Evolutionary conservation across 2,329 filamentous ascomycete genomes (phyloP).

Genomic region (Aschersonia sp.): DNA sequence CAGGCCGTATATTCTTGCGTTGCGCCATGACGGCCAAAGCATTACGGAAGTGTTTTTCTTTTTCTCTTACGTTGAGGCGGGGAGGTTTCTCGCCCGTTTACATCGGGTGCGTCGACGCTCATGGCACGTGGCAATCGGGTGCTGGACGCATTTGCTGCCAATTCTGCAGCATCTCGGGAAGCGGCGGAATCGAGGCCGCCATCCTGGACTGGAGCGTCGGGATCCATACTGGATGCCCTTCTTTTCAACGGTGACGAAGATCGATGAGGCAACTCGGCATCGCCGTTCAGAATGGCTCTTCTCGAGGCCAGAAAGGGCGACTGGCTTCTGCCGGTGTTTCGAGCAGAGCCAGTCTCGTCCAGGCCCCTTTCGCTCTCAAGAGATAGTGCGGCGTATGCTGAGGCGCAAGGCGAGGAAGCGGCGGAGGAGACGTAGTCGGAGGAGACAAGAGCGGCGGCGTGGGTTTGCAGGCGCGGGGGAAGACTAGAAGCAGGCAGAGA

Average conservation of each 20-base stretch:
- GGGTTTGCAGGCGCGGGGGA: constrained; percentile 1
- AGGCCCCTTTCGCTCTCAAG: constrained; percentile 39
- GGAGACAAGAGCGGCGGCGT: constrained; percentile 21
- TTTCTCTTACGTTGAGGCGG: constrained; percentile 2
- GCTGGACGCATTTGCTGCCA: constrained; percentile 4
- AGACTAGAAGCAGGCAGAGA: constrained; percentile 10
- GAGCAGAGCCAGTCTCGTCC: constrained; percentile 28
- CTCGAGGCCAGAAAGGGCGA: constrained; percentile 37
- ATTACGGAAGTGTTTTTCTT: too few relatives aligned
- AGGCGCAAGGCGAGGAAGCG: constrained; percentile 25
- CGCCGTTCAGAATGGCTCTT: constrained; percentile 44
- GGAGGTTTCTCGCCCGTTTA: constrained; percentile 4
- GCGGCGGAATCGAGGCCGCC: constrained; percentile 31
- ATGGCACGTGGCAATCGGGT: constrained; percentile 20
- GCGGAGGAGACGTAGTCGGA: constrained; percentile 38
- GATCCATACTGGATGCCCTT: constrained; percentile 47
- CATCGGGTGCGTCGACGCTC: constrained; percentile 24
- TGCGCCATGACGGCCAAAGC: too few relatives aligned
- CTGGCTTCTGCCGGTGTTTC: constrained; percentile 27
- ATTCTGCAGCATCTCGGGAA: constrained; percentile 11
- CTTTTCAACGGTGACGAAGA: constrained; percentile 52
- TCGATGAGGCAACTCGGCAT: constrained; percentile 41
- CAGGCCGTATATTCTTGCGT: too few relatives aligned
- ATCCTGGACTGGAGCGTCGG: constrained; percentile 25
- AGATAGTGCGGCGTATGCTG: constrained; percentile 40